phyloP scores from a whole-genome alignment of 2,329 filamentous ascomycete species.

The Penicillium freii region DNA sequence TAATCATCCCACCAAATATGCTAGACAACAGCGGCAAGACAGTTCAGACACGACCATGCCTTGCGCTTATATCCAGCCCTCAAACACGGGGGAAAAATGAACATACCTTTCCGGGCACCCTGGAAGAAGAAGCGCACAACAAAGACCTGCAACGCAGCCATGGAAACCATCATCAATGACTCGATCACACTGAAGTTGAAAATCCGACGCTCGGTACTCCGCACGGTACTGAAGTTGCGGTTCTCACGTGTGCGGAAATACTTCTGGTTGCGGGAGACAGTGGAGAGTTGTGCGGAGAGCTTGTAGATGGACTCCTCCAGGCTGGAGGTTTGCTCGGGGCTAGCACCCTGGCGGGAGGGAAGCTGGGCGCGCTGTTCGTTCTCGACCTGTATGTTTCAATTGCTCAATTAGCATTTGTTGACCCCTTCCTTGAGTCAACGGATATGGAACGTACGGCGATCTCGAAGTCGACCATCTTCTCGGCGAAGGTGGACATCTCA shows the following conservation, averaged over 20 bases:
- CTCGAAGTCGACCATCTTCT: slow-evolving; percentile 98
- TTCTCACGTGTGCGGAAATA: slow-evolving; percentile 99
- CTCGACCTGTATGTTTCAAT: slow-evolving; percentile 64
- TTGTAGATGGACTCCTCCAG: slow-evolving; percentile 96
- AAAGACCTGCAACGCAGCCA: slow-evolving; percentile 96
- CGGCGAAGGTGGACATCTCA: slow-evolving; percentile 94
- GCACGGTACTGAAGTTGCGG: slow-evolving; percentile 96
- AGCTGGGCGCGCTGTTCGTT: slow-evolving; percentile 80
- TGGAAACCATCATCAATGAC: slow-evolving; percentile 83
- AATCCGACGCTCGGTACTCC: slow-evolving; percentile 91
- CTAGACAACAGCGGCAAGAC: background rate
- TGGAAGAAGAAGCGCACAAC: slow-evolving; percentile 99
- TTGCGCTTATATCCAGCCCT: background rate
- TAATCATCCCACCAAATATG: background rate
- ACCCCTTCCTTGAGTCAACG: background rate
- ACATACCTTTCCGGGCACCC: slow-evolving; percentile 66
- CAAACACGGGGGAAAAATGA: background rate
- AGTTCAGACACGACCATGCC: background rate
- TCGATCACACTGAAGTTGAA: slow-evolving; percentile 98
- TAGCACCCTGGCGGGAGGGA: slow-evolving; percentile 82
- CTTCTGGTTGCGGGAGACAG: slow-evolving; percentile 94
- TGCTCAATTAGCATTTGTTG: background rate
- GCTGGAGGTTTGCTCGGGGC: slow-evolving; percentile 81
- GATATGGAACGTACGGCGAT: slow-evolving; percentile 68
- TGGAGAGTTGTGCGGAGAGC: slow-evolving; percentile 86